Base-by-base conservation (phyloP, 1,284 basidiomycete genomes). In the Chalciporus sp. region DNA sequence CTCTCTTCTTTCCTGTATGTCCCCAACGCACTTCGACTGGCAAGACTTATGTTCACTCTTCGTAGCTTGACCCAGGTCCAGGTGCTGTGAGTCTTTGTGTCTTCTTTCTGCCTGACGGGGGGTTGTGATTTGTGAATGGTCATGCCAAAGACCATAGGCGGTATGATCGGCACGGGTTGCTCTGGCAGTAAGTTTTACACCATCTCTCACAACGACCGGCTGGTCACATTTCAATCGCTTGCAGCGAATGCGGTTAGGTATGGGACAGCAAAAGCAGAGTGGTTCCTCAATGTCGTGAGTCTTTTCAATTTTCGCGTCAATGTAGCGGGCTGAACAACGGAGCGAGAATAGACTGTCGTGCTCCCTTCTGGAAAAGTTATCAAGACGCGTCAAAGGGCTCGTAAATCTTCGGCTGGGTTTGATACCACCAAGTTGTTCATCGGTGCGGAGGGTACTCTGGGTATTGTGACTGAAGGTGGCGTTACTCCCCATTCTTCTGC, bases 391-490 rank as follows among this genome's bases (percentile, higher is more conserved):
- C 79, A 80, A 53, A 70, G 86, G 52, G 87, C 89, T 7, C 75
- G 82, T 47, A 92, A 92, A 68, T 91, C 88, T 1, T 79, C 86
- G 2, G 88, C 87, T 2, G 90, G 90, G 1, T 90, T 86, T 52
- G 89, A 93, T 64, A 77, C 84, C 4, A 90, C 88, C 9, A 88
- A 90, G 61, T 72, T 92, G n/a, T 92, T 92, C 73, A 84, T 92
- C 47, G 90, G 91, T 1, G 86, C 89, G 1, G 91, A 93, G 66
- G 91, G 91, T 4, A 92, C 90, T 0, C 72, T 93, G 41, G 91
- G 91, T 2, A 85, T 93, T 49, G 82, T 93, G 8, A 90, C 87
- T 1, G 90, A 92, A 72, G 84, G 83, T 84, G 47, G 41, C 50
- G 29, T 29, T 7, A n/a, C 14, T 28, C 5, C 14, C 19, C 6